A percentile compares a stretch with the other conserved stretches of the same genome.
Evolutionary conservation across 2,329 filamentous ascomycete genomes (phyloP).

Genomic region (Ceratocystiopsis brevicomis): DNA sequence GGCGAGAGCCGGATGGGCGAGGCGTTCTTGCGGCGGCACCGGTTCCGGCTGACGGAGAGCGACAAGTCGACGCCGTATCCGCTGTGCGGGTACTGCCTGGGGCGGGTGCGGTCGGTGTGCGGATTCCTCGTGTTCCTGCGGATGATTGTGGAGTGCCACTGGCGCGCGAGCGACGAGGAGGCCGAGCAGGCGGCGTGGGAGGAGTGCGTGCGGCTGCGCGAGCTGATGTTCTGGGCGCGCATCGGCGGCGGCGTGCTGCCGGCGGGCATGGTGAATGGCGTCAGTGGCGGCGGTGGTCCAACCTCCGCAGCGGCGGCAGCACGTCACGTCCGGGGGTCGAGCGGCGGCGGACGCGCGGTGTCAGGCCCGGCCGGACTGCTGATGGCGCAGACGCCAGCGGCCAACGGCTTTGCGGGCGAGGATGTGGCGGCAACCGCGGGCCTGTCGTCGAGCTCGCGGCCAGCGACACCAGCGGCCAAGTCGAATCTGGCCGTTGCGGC

Average conservation of each 20-base stretch:
- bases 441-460: constrained; percentile 1
- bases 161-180: constrained; percentile 65
- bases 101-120: constrained; percentile 68
- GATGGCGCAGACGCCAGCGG: too few species aligned
- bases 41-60: constrained; percentile 74
- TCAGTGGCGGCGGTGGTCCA: neutral
- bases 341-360: too few species aligned
- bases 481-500: too few species aligned
- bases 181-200: constrained; percentile 86
- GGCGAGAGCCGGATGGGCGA: constrained; percentile 61
- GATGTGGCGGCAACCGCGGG: too few species aligned
- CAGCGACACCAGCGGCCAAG: neutral
- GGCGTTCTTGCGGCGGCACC: constrained; percentile 57
- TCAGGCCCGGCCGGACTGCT: too few species aligned
- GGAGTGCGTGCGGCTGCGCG: constrained; percentile 71
- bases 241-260: constrained; percentile 84
- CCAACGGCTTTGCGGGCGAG: too few species aligned
- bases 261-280: constrained; percentile 13
- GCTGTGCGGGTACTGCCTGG: constrained; percentile 73
- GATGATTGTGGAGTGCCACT: constrained; percentile 82
- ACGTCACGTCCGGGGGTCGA: too few species aligned
- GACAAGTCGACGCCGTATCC: constrained; percentile 79
- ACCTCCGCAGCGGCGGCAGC: too few species aligned
- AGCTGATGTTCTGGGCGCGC: constrained; percentile 94
- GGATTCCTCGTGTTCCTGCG: constrained; percentile 84